Evolutionary conservation across 2,329 filamentous ascomycete species (phyloP).

Genomic region (Fusarium ambrosium): DNA sequence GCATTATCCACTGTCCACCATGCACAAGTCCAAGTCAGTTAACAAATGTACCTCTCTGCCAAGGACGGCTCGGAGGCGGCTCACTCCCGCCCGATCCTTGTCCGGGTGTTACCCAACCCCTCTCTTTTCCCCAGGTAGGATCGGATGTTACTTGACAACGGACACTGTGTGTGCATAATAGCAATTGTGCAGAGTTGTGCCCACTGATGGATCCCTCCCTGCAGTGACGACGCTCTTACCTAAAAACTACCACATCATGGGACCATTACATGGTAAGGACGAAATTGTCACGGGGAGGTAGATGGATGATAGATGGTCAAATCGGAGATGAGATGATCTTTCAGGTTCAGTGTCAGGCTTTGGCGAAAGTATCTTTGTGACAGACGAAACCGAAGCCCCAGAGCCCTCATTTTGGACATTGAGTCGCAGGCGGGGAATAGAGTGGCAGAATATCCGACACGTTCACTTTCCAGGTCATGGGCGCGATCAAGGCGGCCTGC

Average conservation of each 20-base stretch:
- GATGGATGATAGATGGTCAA: background rate
- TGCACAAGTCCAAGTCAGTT: background rate
- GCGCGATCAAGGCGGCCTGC: slow-evolving; percentile 6
- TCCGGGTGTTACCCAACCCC: background rate
- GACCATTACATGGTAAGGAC: background rate
- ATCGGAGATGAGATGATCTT: background rate
- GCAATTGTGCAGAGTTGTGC: too few species aligned
- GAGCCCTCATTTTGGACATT: slow-evolving; percentile 15
- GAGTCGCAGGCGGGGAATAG: background rate
- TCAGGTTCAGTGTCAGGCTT: slow-evolving; percentile 24
- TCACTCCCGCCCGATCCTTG: background rate
- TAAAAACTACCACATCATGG: background rate
- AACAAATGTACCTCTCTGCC: background rate
- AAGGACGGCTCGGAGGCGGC: background rate
- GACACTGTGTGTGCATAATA: background rate
- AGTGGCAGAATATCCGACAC: background rate
- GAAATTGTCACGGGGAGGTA: background rate
- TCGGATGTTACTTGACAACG: background rate
- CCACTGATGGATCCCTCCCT: too few species aligned
- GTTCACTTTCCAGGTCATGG: slow-evolving; percentile 3
- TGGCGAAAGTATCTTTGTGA: slow-evolving; percentile 24
- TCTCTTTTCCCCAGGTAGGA: background rate
- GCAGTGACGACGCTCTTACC: background rate
- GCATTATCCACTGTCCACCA: background rate
- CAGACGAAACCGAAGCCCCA: slow-evolving; percentile 11